Evolutionary conservation across 306 rosid genomes (phyloP), one percentile per base, ranked within the genome.

Genomic region (Acmispon strigosus): DNA sequence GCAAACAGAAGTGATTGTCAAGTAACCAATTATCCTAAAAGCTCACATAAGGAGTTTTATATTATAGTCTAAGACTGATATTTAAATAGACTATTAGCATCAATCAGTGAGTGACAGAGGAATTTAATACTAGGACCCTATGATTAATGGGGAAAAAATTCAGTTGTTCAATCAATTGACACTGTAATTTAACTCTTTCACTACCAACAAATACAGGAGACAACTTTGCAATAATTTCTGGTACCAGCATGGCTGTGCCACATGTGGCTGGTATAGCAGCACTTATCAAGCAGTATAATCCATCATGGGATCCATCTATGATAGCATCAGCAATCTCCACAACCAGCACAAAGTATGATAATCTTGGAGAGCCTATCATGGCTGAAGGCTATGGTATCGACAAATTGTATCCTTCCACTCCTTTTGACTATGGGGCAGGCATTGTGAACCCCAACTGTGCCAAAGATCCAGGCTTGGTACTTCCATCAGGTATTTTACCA

Each of bases 191-290:
- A 67, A 76, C 63, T 50, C 45, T 20, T 56, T 62, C 10, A 17
- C 55, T 50, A 12, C n/a, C 32, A 12, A 47, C 22, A 27, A 15
- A 78, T 49, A 22, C 81, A 92, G 96, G 96, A 43, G 56, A 83
- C 16, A 24, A 24, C 48, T 94, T 90, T 78, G 96, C 87, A 59
- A 80, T 90, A 49, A 10, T 84, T 51, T 94, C 98, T 61, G 96
- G 98, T 8, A 94, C 96, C 72, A 94, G 98, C 76, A 94, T 94
- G 98, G 90, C 97, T 42, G 72, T 92, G 16, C 95, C 97, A 76
- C 96, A 94, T 71, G 85, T 90, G 13, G 90, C 87, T n/a, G 98
- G 96, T 44, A 84, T 89, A 22, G 97, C 97, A 36, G 97, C 98
- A 64, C 89, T 94, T n/a, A 78, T 90, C 14, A 84, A 87, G 88